Evolutionary conservation across 2,329 filamentous ascomycete genomes (phyloP), one percentile per base, ranked within the genome.

Genomic region (Scytalidium sp.): DNA sequence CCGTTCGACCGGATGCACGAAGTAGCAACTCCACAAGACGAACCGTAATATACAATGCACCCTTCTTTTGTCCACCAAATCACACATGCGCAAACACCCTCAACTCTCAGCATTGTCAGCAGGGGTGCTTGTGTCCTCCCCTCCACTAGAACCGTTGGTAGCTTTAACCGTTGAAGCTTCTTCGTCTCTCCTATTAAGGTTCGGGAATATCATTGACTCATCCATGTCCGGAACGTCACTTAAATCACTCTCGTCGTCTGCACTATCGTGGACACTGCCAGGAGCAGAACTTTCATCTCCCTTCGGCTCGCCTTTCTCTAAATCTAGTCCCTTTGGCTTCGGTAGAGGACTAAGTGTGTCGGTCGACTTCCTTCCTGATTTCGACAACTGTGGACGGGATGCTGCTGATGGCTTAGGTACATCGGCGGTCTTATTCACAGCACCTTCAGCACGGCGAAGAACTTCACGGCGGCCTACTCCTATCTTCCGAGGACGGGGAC

Each of bases 361-460:
- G 67, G 1, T 57, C 70, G 7, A 72, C 74, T 20, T 77, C 74
- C 46, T 71, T 72, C 74, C 67, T 64, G 19, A 51, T 72, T 75
- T 44, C 64, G 68, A 25, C 51, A 53, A 29, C 57, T 63, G 46
- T 13, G 55, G 46, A 7, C 55, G 52, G 1, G 56, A 48, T 13
- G 44, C 51, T 4, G 64, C 15, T 65, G 69, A 29, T 75, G 69
- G 51, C 44, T 11, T 54, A 17, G 53, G 47, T 8, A 45, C 19
- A 23, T 63, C 64, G 1, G 73, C 64, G 0, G 74, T 71, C 3
- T 76, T 74, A 15, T 73, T 56, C 3, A 83, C 75, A 3, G 78
- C 78, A 53, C 81, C 76, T 53, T 86, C 83, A 0, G 83, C 82
- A 59, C 80, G 81, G 27, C 81, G 78, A 2, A 85, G 68, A 23